Conservation (phyloP, 306 rosid genomes). For the Notholithocarpus densiflorus region DNA sequence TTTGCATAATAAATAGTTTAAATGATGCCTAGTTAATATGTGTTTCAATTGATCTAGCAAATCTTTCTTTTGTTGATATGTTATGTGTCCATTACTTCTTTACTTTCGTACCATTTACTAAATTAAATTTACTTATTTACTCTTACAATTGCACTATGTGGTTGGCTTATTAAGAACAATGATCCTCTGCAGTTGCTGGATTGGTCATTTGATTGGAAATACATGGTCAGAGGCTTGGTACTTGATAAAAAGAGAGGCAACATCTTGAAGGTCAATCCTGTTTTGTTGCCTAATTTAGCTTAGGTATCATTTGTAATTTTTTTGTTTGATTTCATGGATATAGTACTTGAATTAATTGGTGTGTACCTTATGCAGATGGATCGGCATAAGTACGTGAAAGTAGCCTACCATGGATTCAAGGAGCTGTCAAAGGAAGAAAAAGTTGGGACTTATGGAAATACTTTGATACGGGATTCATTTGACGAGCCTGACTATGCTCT, state of each 20-base stretch:
- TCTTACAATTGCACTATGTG: constrained; percentile 5
- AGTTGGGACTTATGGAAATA: constrained; percentile 84
- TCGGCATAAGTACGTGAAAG: constrained; percentile 98
- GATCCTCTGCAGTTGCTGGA: constrained; percentile 60
- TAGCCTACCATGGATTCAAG: constrained; percentile 93
- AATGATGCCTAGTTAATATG: not conserved
- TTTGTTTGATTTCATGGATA: constrained; percentile 17
- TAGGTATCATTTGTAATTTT: constrained; percentile 6
- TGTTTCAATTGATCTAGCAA: not conserved
- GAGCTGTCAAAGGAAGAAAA: constrained; percentile 92
- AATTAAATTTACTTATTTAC: not conserved
- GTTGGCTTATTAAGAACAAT: constrained; percentile 24
- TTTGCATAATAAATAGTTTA: not conserved
- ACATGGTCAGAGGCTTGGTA: constrained; percentile 99
- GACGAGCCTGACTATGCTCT: constrained; percentile 96
- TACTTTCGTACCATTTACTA: not conserved
- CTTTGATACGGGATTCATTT: constrained; percentile 82
- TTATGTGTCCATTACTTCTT: not conserved
- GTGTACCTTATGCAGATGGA: constrained; percentile 65
- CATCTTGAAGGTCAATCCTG: constrained; percentile 76
- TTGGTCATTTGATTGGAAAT: constrained; percentile 88
- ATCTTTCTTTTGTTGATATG: not conserved
- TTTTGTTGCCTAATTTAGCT: not conserved
- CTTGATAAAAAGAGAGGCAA: constrained; percentile 97
- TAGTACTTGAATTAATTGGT: constrained; percentile 15